Evolutionary conservation across 2,329 filamentous ascomycete genomes (phyloP).

Genomic region (Claviceps sp.): DNA sequence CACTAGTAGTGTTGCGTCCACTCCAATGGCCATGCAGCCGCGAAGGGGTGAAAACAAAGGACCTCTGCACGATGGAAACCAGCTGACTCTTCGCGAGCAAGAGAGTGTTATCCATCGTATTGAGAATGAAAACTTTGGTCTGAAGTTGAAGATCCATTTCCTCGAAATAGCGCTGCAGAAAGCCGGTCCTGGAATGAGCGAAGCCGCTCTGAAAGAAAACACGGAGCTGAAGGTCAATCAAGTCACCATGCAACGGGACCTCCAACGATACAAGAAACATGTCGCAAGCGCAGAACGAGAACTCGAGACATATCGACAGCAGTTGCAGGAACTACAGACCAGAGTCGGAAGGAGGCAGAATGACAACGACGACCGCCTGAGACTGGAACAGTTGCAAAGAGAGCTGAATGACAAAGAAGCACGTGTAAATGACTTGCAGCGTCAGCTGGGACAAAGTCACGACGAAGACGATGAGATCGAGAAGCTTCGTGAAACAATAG

Average conservation of each 20-base stretch:
- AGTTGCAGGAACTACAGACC: constrained; percentile 72
- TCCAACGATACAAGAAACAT: constrained; percentile 75
- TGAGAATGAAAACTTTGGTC: constrained; percentile 94
- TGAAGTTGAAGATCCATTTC: constrained; percentile 96
- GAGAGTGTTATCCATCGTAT: constrained; percentile 92
- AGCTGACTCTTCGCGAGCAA: constrained; percentile 84
- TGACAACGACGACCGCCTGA: constrained; percentile 53
- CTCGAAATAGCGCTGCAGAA: constrained; percentile 83
- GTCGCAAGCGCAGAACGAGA: constrained; percentile 73
- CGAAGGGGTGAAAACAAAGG: constrained; percentile 50
- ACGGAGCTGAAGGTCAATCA: constrained; percentile 91
- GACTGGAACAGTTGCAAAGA: constrained; percentile 44
- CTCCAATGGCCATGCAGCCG: constrained; percentile 60
- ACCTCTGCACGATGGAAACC: constrained; percentile 71
- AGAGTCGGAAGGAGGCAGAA: constrained; percentile 64
- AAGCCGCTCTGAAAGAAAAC: constrained; percentile 82
- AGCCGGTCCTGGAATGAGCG: constrained; percentile 77
- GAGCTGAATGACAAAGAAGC: constrained; percentile 44
- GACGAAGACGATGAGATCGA: constrained; percentile 45
- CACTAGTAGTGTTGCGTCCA: constrained; percentile 70
- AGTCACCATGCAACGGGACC: constrained; percentile 76
- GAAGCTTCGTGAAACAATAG: constrained; percentile 58
- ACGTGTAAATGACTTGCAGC: constrained; percentile 47
- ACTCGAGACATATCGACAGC: constrained; percentile 67
- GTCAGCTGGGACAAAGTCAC: constrained; percentile 43